Evolutionary conservation across 1,284 basidiomycete species (phyloP), one percentile per base, ranked within the genome.

Genomic region (Puccinia sorghi): DNA sequence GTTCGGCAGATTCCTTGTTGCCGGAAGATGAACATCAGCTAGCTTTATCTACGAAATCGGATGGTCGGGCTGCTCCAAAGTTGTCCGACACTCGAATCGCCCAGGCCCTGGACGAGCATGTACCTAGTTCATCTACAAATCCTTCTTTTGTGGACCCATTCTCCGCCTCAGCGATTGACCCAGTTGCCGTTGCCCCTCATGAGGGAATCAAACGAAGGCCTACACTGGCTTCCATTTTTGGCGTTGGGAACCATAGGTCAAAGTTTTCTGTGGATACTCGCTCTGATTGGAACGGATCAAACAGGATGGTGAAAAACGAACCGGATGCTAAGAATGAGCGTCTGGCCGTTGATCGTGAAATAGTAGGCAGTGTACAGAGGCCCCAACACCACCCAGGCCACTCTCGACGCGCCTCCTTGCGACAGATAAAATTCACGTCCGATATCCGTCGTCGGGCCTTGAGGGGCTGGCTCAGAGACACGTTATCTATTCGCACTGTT

Each of bases 381-480:
- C 27, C 27, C 1, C n/a, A 52, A 22, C n/a, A 54, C 4, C 32
- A 32, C 76, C 17, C 37, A 20, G 22, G 54, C 11, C 50, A n/a
- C 41, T 41, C 66, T 61, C 69, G 69, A 32, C 81, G 12, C 59
- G 73, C 8, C 48, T 80, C 71, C 66, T 80, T 41, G 72, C 80
- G 54, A 15, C 77, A 77, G 78, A 79, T 76, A 64, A 79, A 80
- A 79, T 80, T 79, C 56, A 59, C 79, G 20, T 71, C 79, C n/a
- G 82, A 82, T 59, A 72, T 79, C 25, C 79, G 80, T 4, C 66
- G 82, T 1, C 79, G 82, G 8, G 81, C 82, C 0, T 61, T 82
- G 43, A 43, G 82, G 25, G 75, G 72, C 13, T 82, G 82, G 82
- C 76, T 82, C 32, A 66, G 81, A 9, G 82, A 82, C 56, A 80